phyloP scores from a whole-genome alignment of 768 basidiomycete genomes.

The Lactifluus rugatus region DNA sequence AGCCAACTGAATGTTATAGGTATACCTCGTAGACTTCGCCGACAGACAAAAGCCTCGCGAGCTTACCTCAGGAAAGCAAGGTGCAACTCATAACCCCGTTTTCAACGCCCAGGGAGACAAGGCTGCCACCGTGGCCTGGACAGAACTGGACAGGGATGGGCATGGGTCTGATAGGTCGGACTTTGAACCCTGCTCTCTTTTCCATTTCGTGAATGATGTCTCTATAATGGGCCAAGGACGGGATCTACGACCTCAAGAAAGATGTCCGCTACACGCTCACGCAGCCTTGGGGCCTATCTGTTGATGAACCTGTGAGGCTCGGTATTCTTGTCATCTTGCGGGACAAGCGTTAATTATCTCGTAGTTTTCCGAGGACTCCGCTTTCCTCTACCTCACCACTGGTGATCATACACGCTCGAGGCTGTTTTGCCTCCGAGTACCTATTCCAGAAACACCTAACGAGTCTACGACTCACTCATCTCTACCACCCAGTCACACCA shows the following conservation, averaged over 20 bases:
- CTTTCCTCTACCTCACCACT: conserved; percentile 60
- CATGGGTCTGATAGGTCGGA: conserved; percentile 75
- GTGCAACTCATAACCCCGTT: conserved; percentile 66
- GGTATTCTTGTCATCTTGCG: background rate
- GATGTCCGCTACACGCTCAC: conserved; percentile 66
- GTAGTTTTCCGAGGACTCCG: conserved; percentile 68
- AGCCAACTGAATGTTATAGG: conserved; percentile 29
- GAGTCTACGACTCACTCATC: conserved; percentile 44
- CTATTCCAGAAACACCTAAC: conserved; percentile 52
- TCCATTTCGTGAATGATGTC: background rate
- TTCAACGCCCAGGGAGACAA: conserved; percentile 59
- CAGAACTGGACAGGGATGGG: conserved; percentile 79
- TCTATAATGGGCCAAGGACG: conserved; percentile 51
- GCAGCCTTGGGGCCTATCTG: conserved; percentile 79
- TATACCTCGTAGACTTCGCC: conserved; percentile 58
- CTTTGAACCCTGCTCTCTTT: background rate
- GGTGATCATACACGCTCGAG: conserved; percentile 75
- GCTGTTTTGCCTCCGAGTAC: conserved; percentile 58
- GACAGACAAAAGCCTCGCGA: conserved; percentile 45
- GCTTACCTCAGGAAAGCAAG: conserved; percentile 77
- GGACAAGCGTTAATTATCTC: background rate
- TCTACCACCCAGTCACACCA: conserved; percentile 34
- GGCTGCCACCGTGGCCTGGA: conserved; percentile 83
- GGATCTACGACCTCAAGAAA: conserved; percentile 65
- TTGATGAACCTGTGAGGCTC: conserved; percentile 43